phyloP scores from a whole-genome alignment of 1,284 basidiomycete species.

The Rhodotorula sp. region DNA sequence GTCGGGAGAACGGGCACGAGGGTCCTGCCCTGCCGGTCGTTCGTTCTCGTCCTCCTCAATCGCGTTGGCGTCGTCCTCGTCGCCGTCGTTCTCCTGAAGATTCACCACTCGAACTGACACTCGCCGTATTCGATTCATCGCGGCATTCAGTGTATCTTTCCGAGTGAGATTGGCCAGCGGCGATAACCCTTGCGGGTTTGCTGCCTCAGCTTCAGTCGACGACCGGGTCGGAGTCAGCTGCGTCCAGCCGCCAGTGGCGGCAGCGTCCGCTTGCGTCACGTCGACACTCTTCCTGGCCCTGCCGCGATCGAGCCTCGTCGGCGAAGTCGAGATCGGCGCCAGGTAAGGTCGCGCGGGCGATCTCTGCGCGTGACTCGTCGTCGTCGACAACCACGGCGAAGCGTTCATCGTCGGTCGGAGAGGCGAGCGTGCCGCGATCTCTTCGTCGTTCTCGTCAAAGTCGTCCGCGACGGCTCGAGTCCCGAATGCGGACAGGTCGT shows the following conservation, averaged over 20 bases:
- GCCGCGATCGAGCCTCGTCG: neutral
- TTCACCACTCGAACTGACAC: conserved; percentile 81
- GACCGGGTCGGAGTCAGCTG: neutral
- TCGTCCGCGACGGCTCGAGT: neutral
- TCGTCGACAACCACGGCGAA: neutral
- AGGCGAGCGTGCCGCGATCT: conserved; percentile 19
- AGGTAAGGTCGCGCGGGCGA: neutral
- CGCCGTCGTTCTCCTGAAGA: conserved; percentile 56
- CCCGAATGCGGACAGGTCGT: neutral
- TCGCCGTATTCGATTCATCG: conserved; percentile 54
- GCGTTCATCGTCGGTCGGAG: conserved; percentile 11
- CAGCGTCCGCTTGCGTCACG: neutral
- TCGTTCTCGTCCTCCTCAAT: conserved; percentile 55
- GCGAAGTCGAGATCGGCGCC: neutral
- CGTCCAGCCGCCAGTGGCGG: neutral
- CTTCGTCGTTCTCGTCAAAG: conserved; percentile 5
- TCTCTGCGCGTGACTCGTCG: neutral
- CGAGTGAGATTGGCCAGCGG: neutral
- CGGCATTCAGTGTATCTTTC: conserved; percentile 19
- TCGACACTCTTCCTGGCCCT: neutral
- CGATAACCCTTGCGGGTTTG: too few species aligned
- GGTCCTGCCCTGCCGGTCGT: conserved; percentile 20
- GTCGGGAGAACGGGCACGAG: neutral
- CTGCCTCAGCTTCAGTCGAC: neutral
- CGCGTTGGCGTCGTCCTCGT: conserved; percentile 55